phyloP scores from a whole-genome alignment of 257 asterid genomes.

The Rauvolfia tetraphylla region DNA sequence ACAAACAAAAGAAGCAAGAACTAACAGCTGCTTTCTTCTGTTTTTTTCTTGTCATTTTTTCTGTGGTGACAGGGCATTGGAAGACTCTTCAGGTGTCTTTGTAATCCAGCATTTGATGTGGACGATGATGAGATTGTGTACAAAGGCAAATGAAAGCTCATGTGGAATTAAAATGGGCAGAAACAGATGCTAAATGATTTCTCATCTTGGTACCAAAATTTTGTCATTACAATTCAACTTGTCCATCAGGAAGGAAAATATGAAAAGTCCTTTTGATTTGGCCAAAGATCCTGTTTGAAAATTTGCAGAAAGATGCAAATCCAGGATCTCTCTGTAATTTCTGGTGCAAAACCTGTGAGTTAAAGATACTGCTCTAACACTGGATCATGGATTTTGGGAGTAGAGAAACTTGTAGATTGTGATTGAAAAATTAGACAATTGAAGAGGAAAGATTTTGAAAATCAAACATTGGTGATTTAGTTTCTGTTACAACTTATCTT shows the following conservation, averaged over 20 bases:
- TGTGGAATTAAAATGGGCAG: not conserved
- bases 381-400: not conserved
- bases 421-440: not conserved
- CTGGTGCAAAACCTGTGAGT: not conserved
- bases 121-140: constrained; percentile 87
- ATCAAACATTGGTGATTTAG: not conserved
- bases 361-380: not conserved
- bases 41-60: not conserved
- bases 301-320: not conserved
- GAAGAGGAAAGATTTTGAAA: not conserved
- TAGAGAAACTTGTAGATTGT: not conserved
- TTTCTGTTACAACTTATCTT: not conserved
- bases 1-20: not conserved
- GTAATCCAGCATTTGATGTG: constrained; percentile 83
- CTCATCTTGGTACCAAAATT: not conserved
- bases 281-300: not conserved
- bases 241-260: not conserved
- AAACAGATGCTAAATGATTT: not conserved
- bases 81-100: constrained; percentile 78
- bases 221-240: not conserved
- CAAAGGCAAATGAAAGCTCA: constrained; percentile 54
- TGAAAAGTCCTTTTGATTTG: not conserved
- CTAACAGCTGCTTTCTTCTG: not conserved
- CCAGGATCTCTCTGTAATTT: not conserved
- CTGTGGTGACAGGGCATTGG: constrained; percentile 68